These are phyloP conservation scores for Paecilomyces niveus DNA, from an alignment of 2,329 filamentous ascomycete genomes.

Conservation along the genomic window DNA sequence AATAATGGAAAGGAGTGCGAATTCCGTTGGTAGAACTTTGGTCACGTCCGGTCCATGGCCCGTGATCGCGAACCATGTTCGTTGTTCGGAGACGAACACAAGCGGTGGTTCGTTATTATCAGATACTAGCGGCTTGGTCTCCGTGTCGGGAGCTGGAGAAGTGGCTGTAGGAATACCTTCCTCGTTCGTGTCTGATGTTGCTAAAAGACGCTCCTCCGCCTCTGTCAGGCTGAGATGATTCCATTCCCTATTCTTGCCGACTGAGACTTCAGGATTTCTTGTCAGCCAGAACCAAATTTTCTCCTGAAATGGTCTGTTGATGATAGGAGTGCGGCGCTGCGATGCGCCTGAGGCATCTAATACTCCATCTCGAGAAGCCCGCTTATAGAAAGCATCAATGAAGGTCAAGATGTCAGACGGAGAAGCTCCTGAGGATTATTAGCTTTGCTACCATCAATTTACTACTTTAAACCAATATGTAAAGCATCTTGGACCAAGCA, in stretches of 20 bases:
- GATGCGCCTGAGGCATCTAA: conserved; percentile 1
- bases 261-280: conserved; percentile 48
- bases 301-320: conserved; percentile 47
- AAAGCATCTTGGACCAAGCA: neutral
- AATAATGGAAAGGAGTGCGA: conserved; percentile 52
- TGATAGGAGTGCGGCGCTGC: conserved; percentile 13
- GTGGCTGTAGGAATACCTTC: neutral
- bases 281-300: conserved; percentile 53
- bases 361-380: conserved; percentile 11
- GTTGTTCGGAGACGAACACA: conserved; percentile 47
- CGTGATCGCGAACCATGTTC: conserved; percentile 54
- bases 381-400: conserved; percentile 30
- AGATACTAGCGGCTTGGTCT: neutral
- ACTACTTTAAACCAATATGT: neutral
- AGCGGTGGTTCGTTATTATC: conserved; percentile 14
- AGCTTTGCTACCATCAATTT: conserved; percentile 8
- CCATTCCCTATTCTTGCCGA: conserved; percentile 36
- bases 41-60: conserved; percentile 52
- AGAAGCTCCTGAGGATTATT: conserved; percentile 25
- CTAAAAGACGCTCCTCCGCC: conserved; percentile 18
- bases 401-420: conserved; percentile 27
- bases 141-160: neutral
- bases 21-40: conserved; percentile 49
- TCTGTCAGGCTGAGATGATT: conserved; percentile 36
- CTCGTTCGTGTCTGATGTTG: neutral